These are phyloP conservation scores for Trichoderma sp. DNA, from an alignment of 2,329 filamentous ascomycete species.

Conservation along the genomic window DNA sequence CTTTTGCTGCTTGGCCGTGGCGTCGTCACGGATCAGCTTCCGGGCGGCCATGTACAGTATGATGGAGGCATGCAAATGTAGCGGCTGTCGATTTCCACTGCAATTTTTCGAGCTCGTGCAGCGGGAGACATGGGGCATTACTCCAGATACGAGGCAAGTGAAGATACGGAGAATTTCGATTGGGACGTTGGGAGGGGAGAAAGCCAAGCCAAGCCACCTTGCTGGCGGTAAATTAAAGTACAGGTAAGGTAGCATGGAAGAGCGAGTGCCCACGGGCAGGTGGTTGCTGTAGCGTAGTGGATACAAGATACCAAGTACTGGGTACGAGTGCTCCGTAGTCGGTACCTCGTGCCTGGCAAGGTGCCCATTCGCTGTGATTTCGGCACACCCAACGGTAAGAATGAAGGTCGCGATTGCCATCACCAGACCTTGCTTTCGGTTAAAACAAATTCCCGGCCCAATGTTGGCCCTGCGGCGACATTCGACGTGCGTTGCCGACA, in stretches of 20 bases:
- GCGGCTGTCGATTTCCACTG: background rate
- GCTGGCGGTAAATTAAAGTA: conserved; percentile 7
- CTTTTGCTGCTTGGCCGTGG: background rate
- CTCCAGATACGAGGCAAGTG: background rate
- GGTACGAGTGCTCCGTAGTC: background rate
- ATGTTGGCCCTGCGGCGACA: conserved; percentile 8
- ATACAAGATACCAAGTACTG: background rate
- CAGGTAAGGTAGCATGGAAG: background rate
- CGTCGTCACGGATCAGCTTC: background rate
- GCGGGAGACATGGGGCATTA: background rate
- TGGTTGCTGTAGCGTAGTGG: background rate
- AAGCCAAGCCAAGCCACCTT: conserved; percentile 1
- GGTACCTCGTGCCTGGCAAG: background rate
- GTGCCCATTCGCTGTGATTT: background rate
- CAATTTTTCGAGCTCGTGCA: background rate
- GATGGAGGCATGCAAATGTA: background rate
- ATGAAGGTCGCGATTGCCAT: background rate
- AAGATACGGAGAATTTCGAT: conserved; percentile 19
- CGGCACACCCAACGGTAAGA: conserved; percentile 7
- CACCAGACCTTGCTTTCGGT: conserved; percentile 12
- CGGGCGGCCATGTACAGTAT: background rate
- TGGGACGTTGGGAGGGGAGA: background rate
- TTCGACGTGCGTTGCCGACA: conserved; percentile 4
- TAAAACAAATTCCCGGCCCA: conserved; percentile 18
- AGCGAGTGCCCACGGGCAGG: too few species aligned